Base-by-base conservation (phyloP, 257 asterid genomes). In the Nyctanthes arbortristis region DNA sequence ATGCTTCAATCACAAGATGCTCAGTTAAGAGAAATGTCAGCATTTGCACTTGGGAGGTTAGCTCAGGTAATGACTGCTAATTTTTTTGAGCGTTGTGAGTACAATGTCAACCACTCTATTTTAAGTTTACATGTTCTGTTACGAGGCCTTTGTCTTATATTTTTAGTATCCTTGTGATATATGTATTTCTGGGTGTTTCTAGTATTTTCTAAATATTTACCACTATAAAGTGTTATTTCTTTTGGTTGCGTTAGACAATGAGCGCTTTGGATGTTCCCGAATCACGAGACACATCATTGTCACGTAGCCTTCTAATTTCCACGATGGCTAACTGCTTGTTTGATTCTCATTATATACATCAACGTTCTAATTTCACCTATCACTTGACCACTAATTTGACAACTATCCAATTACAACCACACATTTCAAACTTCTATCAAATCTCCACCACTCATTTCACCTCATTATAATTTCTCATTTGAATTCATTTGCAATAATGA, bases 11-110 rank as follows among this genome's bases (percentile, higher is more conserved):
- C 99, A 57, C 69, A 81, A 63, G 98, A 94, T 81, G 84, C 97
- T 79, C 99, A 94, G 79, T 82, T 94, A 72, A 87, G 88, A 70
- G 99, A 94, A 80, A 94, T 94, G 98, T 89, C 97, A 40, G 99
- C 99, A n/a, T 91, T 94, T 85, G 97, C 99, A 52, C 84, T 92
- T 4, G 99, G 99, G 77, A 94, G 99, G 82, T 79, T 94, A 80
- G 98, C 99, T 28, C 99, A 92, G 98, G 99, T 94, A 79, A 60
- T 25, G 27, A 49, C 80, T 36, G 65, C 63, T 32, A 10, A 29
- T 58, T 45, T 18, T 28, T 36, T 65, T 56, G 40, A 29, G 75
- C 59, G 5, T 59, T 20, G 18, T 67, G 64, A 37, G 56, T 52
- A n/a, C n/a, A n/a, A 64, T 68, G 47, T 29, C 56, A 22, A 22